Percentiles rank a stretch among this genome's conserved stretches.
phyloP scores from a whole-genome alignment of 108 stramenopile species.

The Pseudonitzschia pungens region DNA sequence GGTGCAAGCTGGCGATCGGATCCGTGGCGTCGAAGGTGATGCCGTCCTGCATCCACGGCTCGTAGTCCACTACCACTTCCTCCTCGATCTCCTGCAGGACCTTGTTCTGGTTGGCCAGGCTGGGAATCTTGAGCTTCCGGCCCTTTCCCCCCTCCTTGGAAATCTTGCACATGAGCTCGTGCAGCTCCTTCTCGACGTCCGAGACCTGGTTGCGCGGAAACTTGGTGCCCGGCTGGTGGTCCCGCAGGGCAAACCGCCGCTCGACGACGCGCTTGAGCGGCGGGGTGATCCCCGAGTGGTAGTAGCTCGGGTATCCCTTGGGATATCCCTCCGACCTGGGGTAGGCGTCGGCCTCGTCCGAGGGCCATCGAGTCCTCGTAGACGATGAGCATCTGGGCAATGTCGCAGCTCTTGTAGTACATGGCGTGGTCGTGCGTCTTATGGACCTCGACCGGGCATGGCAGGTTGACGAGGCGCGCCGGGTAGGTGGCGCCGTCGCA shows the following conservation, averaged over 20 bases:
- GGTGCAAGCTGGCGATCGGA: conserved; percentile 57
- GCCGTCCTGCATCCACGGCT: conserved; percentile 86
- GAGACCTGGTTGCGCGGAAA: conserved; percentile 62
- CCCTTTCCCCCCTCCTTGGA: conserved; percentile 43
- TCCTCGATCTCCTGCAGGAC: conserved; percentile 80
- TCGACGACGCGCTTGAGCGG: conserved; percentile 85
- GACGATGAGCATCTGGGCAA: conserved; percentile 93
- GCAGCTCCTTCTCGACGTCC: conserved; percentile 68
- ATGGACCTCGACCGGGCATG: conserved; percentile 91
- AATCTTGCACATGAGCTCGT: conserved; percentile 62
- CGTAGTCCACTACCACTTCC: conserved; percentile 75
- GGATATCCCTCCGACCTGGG: conserved; percentile 51
- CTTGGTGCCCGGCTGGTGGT: conserved; percentile 52
- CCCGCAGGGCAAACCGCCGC: conserved; percentile 72
- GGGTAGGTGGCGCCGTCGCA: conserved; percentile 90
- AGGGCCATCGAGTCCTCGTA: conserved; percentile 84
- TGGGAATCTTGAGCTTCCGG: conserved; percentile 42
- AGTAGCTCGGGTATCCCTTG: conserved; percentile 26
- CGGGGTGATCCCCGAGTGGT: conserved; percentile 70
- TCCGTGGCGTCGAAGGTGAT: conserved; percentile 54
- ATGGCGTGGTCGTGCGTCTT: conserved; percentile 91
- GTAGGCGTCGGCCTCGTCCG: conserved; percentile 81
- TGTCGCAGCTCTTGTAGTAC: conserved; percentile 87
- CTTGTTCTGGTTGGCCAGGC: conserved; percentile 48
- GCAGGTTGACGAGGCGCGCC: conserved; percentile 89